Percentiles rank a stretch among this genome's conserved stretches.
These are phyloP conservation scores for Collybia mongolica DNA, from an alignment of 768 basidiomycete species.

Conservation along the genomic window DNA sequence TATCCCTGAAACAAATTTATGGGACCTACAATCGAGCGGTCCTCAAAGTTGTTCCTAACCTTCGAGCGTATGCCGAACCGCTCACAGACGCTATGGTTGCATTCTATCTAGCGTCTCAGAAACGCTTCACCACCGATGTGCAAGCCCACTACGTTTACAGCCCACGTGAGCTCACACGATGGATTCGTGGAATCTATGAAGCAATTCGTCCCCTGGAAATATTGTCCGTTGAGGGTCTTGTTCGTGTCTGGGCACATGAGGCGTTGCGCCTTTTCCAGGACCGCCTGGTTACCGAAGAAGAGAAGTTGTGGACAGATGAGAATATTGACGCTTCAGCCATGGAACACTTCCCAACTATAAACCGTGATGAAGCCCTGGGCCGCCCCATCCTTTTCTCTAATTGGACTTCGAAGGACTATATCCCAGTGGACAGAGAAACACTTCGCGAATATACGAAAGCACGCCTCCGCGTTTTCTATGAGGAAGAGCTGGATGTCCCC, in stretches of 20 bases:
- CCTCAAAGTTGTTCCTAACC: constrained; percentile 92
- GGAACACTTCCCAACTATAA: constrained; percentile 92
- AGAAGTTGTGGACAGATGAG: constrained; percentile 94
- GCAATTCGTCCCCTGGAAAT: constrained; percentile 92
- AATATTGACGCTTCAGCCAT: constrained; percentile 81
- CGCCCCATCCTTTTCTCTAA: constrained; percentile 98
- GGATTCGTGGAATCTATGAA: constrained; percentile 97
- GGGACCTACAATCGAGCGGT: constrained; percentile 96
- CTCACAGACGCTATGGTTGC: constrained; percentile 97
- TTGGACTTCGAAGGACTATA: constrained; percentile 97
- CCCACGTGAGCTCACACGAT: constrained; percentile 97
- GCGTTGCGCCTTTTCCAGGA: constrained; percentile 97
- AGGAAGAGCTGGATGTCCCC: constrained; percentile 97
- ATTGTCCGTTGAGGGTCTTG: constrained; percentile 92
- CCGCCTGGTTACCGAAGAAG: constrained; percentile 89
- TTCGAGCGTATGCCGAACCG: constrained; percentile 90
- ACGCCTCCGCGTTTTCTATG: constrained; percentile 95
- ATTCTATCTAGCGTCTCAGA: constrained; percentile 93
- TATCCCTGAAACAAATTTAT: constrained; percentile 97
- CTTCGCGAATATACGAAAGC: constrained; percentile 97
- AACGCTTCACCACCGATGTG: constrained; percentile 91
- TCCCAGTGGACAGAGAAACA: constrained; percentile 90
- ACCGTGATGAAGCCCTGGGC: constrained; percentile 77
- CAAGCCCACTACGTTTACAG: constrained; percentile 99
- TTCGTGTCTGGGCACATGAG: constrained; percentile 98